These are phyloP conservation scores for Boletus rubescentipes DNA, from an alignment of 768 basidiomycete species.

Conservation along the genomic window DNA sequence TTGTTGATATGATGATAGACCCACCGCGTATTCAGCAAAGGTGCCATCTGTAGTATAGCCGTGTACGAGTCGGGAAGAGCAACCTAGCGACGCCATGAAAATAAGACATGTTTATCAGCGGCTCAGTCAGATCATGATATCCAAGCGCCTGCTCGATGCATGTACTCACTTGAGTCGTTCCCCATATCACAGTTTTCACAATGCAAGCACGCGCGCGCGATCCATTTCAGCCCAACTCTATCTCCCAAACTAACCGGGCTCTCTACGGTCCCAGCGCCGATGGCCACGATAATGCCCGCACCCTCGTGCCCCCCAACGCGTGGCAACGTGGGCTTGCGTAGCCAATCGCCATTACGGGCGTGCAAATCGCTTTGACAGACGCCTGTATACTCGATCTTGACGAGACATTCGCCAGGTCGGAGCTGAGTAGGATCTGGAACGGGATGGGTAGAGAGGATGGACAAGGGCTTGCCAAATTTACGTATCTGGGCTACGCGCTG, in stretches of 20 bases:
- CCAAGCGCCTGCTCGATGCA: no score
- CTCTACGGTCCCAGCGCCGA: constrained; percentile 34
- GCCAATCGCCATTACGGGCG: constrained; percentile 40
- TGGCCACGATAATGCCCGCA: constrained; percentile 44
- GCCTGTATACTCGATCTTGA: constrained; percentile 42
- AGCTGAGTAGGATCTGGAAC: constrained; percentile 18
- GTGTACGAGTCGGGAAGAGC: not conserved
- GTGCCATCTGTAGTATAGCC: constrained; percentile 47
- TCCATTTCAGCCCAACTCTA: constrained; percentile 45
- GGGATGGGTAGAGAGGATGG: constrained; percentile 15
- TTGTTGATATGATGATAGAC: not conserved
- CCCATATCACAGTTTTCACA: constrained; percentile 43
- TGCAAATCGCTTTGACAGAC: constrained; percentile 47
- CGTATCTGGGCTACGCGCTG: constrained; percentile 29
- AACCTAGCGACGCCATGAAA: constrained; percentile 11
- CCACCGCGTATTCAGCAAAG: constrained; percentile 40
- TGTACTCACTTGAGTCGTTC: constrained; percentile 31
- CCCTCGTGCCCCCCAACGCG: constrained; percentile 47
- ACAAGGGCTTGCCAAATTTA: constrained; percentile 12
- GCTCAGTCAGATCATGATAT: not conserved
- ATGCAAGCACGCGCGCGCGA: constrained; percentile 38
- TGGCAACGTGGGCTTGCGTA: constrained; percentile 27
- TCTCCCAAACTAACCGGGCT: constrained; percentile 38
- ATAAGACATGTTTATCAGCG: not conserved
- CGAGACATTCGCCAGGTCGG: constrained; percentile 32